phyloP scores from a whole-genome alignment of 176 grass and related monocot species.

The Bromus sterilis region DNA sequence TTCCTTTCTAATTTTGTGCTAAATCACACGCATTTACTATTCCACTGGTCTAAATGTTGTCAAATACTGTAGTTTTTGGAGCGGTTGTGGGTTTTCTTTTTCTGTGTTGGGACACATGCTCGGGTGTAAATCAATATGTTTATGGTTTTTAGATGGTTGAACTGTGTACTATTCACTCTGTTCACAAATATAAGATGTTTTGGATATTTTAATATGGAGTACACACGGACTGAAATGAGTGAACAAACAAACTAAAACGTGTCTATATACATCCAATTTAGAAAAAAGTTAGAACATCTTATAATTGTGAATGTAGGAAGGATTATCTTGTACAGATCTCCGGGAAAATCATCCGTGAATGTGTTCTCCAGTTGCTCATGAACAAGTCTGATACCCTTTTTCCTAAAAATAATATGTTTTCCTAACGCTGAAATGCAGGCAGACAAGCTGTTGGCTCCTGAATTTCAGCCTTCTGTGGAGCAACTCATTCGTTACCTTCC shows the following conservation, averaged over 20 bases:
- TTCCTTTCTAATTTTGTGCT: background rate
- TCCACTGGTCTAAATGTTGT: background rate
- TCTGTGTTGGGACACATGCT: background rate
- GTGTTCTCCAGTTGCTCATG: background rate
- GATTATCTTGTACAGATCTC: background rate
- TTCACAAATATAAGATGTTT: no score
- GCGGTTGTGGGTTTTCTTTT: background rate
- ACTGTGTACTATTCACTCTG: background rate
- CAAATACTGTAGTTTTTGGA: background rate
- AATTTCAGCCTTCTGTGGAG: slow-evolving; percentile 89
- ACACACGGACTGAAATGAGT: no score
- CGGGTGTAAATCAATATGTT: background rate
- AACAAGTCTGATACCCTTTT: background rate
- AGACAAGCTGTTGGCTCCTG: slow-evolving; percentile 78
- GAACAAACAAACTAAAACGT: no score
- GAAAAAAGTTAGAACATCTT: no score
- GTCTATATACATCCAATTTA: no score
- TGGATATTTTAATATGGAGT: no score
- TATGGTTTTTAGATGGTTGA: background rate
- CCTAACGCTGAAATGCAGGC: slow-evolving; percentile 46
- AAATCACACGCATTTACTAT: background rate
- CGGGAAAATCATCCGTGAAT: background rate
- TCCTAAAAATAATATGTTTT: background rate
- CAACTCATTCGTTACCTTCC: slow-evolving; percentile 67
- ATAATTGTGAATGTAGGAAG: no score